Evolutionary conservation across 1,284 basidiomycete species (phyloP), one percentile per base, ranked within the genome.

Genomic region (Ustilago cynodontis): DNA sequence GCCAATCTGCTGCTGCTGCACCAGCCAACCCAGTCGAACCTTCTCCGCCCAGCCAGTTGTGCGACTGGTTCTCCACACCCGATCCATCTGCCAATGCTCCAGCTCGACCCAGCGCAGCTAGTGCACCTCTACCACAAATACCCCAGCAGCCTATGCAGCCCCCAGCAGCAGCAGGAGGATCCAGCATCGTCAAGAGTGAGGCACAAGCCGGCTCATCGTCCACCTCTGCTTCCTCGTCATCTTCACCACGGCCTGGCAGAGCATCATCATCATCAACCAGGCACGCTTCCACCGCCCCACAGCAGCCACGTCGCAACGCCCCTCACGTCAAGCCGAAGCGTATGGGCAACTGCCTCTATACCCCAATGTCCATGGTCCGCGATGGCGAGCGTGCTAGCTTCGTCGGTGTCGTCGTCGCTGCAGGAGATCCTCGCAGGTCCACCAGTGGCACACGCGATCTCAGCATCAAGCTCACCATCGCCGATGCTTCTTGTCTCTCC

Each of bases 331-430:
- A 76, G 55, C 70, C 69, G 2, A 66, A 59, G n/a, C 65, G 62
- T 6, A 71, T 77, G 65, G 74, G 74, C 65, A 77, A 73, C 31
- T 67, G 65, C 66, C 47, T 70, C 53, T 82, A 82, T 37, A 80
- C 78, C 1, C 74, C 77, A 11, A 68, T 82, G 35, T 59, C 65
- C 16, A 60, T 69, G 65, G 58, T 77, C 22, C 71, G 65, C 11
- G 65, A 72, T 20, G 71, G 69, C 24, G 60, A 71, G 43, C 51
- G 64, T 2, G 77, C 70, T 20, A 78, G 76, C 64, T 55, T 80
- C 43, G 65, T 80, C 41, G 80, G 80, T 29, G 66, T 82, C 18
- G 71, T 77, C 3, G 47, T 77, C 6, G 63, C 57, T 24, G 63
- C 67, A 29, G 71, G 71, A 18, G 69, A 65, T 16, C 67, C 70